Percentiles rank a stretch among this genome's conserved stretches.
These are phyloP conservation scores for Metschnikowia colocasiae DNA, from an alignment of 805 yeast genomes.

Conservation along the genomic window DNA sequence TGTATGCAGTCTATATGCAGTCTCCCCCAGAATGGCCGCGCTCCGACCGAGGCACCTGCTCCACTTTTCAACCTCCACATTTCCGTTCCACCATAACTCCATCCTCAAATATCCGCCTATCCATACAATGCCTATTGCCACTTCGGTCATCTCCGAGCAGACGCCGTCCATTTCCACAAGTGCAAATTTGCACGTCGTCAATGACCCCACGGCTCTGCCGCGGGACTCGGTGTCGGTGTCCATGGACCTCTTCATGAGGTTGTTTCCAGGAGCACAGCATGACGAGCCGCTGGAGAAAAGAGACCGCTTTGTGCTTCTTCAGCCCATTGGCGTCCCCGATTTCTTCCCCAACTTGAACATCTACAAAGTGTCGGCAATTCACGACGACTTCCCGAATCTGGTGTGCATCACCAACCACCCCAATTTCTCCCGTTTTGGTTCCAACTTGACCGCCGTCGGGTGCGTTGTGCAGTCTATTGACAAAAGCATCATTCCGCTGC, in stretches of 20 bases:
- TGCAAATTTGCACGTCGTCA: constrained; percentile 30
- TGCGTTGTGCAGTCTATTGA: constrained; percentile 37
- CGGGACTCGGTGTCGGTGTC: constrained; percentile 32
- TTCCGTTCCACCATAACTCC: background rate
- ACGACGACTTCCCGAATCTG: constrained; percentile 25
- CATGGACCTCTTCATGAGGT: constrained; percentile 29
- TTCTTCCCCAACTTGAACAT: constrained; percentile 32
- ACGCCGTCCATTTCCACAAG: constrained; percentile 23
- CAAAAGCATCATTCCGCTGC: constrained; percentile 30
- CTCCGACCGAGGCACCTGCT: constrained; percentile 4
- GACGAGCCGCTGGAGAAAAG: constrained; percentile 3
- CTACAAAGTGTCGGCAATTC: constrained; percentile 33
- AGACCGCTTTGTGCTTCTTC: constrained; percentile 29
- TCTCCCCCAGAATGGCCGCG: constrained; percentile 4
- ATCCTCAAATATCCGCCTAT: background rate
- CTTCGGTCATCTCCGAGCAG: background rate
- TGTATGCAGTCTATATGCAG: constrained; percentile 2
- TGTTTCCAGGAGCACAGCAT: constrained; percentile 27
- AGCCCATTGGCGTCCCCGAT: constrained; percentile 39
- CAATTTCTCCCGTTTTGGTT: constrained; percentile 30
- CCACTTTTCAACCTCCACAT: background rate
- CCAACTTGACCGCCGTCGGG: constrained; percentile 40
- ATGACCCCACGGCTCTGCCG: constrained; percentile 25
- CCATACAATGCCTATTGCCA: constrained; percentile 9
- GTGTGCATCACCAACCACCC: constrained; percentile 40